Conservation (phyloP, 306 rosid species). For the Prunus armeniaca region DNA sequence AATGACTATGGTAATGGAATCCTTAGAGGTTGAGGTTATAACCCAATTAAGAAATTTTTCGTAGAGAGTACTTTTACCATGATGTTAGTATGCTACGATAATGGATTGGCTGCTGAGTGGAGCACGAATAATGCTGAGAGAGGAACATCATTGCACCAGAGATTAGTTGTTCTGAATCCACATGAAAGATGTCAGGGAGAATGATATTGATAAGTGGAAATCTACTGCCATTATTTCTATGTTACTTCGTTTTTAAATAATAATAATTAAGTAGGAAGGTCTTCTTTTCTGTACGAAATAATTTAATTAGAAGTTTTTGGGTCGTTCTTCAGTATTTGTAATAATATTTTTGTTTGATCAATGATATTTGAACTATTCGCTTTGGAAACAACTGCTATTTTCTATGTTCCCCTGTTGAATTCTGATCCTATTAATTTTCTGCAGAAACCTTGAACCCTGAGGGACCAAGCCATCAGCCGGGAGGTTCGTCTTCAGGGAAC, state of each 20-base stretch:
- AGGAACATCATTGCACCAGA: neutral
- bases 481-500: conserved; percentile 39
- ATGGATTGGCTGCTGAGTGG: neutral
- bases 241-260: neutral
- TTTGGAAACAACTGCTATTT: neutral
- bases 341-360: neutral
- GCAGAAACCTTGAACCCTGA: conserved; percentile 42
- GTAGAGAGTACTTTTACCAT: neutral
- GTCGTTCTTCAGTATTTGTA: neutral
- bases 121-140: neutral
- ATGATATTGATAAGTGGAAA: neutral
- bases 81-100: neutral
- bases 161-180: neutral
- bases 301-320: neutral
- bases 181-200: neutral
- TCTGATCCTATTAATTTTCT: conserved; percentile 16
- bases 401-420: neutral
- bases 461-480: conserved; percentile 35
- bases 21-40: neutral
- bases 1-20: neutral
- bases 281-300: neutral
- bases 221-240: neutral
- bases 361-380: neutral
- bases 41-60: neutral
- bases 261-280: neutral